Conservation (phyloP, 345 rosid genomes). For the Melaleuca alternifolia region DNA sequence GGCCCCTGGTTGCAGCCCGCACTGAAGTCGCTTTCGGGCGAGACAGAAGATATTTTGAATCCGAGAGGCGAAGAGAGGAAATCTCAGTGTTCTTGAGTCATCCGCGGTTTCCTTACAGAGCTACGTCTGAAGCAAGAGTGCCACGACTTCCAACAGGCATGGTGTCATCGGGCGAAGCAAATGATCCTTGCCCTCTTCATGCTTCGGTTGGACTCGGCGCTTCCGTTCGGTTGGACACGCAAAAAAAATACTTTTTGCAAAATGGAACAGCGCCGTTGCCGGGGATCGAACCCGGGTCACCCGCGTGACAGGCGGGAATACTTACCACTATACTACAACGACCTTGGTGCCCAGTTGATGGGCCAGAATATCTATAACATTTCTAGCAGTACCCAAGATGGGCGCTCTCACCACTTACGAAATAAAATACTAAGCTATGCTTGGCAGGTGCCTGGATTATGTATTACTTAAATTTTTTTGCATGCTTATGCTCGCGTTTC, state of each 20-base stretch:
- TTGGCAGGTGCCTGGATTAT: no score
- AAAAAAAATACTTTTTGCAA: neutral
- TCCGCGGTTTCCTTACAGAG: neutral
- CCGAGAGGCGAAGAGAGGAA: neutral
- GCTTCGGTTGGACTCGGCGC: neutral
- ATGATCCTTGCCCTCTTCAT: neutral
- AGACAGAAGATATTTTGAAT: no score
- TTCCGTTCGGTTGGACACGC: neutral
- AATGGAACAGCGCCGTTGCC: conserved; percentile 48
- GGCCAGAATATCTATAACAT: no score
- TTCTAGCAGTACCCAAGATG: no score
- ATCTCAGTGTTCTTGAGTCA: neutral
- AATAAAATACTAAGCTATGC: no score
- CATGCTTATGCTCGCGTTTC: no score
- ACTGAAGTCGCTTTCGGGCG: neutral
- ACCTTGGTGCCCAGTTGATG: neutral
- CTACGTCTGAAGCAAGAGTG: neutral
- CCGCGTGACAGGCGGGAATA: conserved; percentile 97
- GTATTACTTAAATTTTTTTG: no score
- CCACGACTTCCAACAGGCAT: neutral
- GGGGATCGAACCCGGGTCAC: conserved; percentile 98
- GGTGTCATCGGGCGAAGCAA: neutral
- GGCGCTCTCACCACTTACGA: no score
- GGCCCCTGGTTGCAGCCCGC: neutral
- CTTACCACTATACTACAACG: conserved; percentile 96